Evolutionary conservation across 371 early-diverging fungal species (phyloP).

Genomic region (Mucor velutinosus): DNA sequence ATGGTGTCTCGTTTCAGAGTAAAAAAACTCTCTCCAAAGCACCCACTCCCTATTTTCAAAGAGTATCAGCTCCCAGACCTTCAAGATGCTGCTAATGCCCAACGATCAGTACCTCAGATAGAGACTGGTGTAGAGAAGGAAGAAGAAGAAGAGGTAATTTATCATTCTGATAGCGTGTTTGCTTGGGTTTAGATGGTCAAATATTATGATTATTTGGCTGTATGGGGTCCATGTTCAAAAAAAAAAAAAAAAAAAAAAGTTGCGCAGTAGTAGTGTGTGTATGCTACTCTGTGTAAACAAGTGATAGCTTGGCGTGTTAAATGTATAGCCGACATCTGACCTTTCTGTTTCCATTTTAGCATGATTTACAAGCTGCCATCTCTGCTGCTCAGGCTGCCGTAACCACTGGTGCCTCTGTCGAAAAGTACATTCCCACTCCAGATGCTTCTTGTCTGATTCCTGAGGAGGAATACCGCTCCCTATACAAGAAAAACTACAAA

Average conservation of each 20-base stretch:
- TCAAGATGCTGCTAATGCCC: slow-evolving; percentile 73
- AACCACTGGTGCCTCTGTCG: slow-evolving; percentile 56
- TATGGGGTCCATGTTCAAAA: neutral
- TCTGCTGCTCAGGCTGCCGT: slow-evolving; percentile 76
- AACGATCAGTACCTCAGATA: slow-evolving; percentile 71
- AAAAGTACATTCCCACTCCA: slow-evolving; percentile 90
- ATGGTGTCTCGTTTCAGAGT: slow-evolving; percentile 81
- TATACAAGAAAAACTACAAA: slow-evolving; percentile 72
- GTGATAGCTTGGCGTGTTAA: neutral
- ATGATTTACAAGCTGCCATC: slow-evolving; percentile 95
- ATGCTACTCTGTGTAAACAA: neutral
- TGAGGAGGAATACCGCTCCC: slow-evolving; percentile 58
- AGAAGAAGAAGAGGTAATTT: slow-evolving; percentile 67
- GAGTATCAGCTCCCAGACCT: slow-evolving; percentile 86
- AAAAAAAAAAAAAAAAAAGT: neutral
- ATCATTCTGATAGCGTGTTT: neutral
- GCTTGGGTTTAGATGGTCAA: neutral
- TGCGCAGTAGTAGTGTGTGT: slow-evolving; percentile 7
- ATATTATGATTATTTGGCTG: neutral
- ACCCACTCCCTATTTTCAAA: slow-evolving; percentile 79
- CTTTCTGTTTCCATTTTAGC: slow-evolving; percentile 18
- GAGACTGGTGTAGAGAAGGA: slow-evolving; percentile 77
- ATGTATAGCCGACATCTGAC: slow-evolving; percentile 8
- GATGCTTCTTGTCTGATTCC: slow-evolving; percentile 80
- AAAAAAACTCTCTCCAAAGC: slow-evolving; percentile 88